Evolutionary conservation across 352 stramenopile genomes (phyloP), one percentile per base, ranked within the genome.

Genomic region (Phytophthora sp.): DNA sequence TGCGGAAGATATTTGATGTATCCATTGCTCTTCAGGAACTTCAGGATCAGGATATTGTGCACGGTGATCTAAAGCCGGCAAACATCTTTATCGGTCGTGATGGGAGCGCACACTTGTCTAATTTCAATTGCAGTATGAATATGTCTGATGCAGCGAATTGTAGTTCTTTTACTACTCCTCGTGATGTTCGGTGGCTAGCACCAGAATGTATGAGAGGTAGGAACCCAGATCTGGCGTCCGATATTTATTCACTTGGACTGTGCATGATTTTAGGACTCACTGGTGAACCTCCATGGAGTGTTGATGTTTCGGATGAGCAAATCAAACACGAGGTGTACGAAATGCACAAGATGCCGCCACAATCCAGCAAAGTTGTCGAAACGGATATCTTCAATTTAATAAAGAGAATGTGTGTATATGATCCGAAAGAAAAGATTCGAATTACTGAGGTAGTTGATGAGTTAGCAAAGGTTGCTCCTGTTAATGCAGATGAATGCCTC

Each of bases 211-310:
- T 60, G 28, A 13, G 9, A 7, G 52, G 27, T 12, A 12, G 13
- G 12, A 17, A 12, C 2, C 17, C 31, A 3, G 20, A 38, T 13
- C 13, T 50, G 6, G 21, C 18, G 15, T 60, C 52, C 6, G 41
- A 52, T 17, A 15, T 60, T 9, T 60, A 60, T 21, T 43, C 52
- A 12, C 27, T 58, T 30, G 50, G 50, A n/a, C 35, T 58, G 35
- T 45, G 32, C 12, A n/a, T 23, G 8, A 58, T 58, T 17, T 48
- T 21, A 8, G 17, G 28, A 8, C 10, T 58, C 5, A 35, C 17
- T 26, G 28, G 52, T 12, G 15, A 44, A 15, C 38, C 41, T 18
- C 38, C 38, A 4, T 60, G 26, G 27, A 39, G 30, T 20, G 5
- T 10, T 23, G 5, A 10, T 26, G 15, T 51, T 7, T 23, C 52